Evolutionary conservation across 164 flowering plant genomes (phyloP).

Genomic region (Vitis vinifera): ASM3070453v1 NC_081810.1:23079501-23080000

Average conservation of each 20-base stretch:
- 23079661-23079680: too few relatives aligned
- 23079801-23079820: too few relatives aligned
- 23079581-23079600: conserved; percentile 5
- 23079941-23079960: too few relatives aligned
- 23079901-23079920: conserved; percentile 13
- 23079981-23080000: too few relatives aligned
- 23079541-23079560: conserved; percentile 16
- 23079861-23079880: background rate
- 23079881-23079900: background rate
- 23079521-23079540: background rate
- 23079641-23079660: too few relatives aligned
- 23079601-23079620: background rate
- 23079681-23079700: too few relatives aligned
- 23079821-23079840: background rate
- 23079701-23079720: too few relatives aligned
- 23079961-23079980: background rate
- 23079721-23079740: too few relatives aligned
- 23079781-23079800: too few relatives aligned
- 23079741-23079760: too few relatives aligned
- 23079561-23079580: background rate
- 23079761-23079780: too few relatives aligned
- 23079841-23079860: background rate
- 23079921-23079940: background rate
- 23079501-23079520: too few relatives aligned
- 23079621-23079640: background rate